phyloP scores from a whole-genome alignment of 805 yeast genomes.

The Candida nemodendra region DNA sequence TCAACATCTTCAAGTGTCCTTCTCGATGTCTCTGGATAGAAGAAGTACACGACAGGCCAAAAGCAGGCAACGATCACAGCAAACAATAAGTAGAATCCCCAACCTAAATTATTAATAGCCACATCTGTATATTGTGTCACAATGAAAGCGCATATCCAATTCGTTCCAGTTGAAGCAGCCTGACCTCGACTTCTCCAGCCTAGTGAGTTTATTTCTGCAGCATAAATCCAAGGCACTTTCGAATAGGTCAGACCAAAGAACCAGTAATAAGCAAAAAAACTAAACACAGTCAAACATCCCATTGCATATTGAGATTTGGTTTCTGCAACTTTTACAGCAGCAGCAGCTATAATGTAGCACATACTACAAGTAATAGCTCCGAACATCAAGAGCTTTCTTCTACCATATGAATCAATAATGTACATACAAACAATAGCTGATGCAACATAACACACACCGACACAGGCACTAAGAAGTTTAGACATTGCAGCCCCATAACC shows the following conservation, averaged over 20 bases:
- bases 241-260: constrained; percentile 49
- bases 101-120: constrained; percentile 48
- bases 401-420: constrained; percentile 60
- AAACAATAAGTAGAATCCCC: constrained; percentile 69
- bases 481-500: constrained; percentile 48
- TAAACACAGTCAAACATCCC: constrained; percentile 48
- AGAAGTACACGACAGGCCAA: constrained; percentile 60
- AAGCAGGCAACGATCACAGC: constrained; percentile 58
- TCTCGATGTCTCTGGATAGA: constrained; percentile 75
- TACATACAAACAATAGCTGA: constrained; percentile 59
- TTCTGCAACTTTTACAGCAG: constrained; percentile 10
- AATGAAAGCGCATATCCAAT: constrained; percentile 66
- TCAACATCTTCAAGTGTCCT: constrained; percentile 73
- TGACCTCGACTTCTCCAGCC: constrained; percentile 67
- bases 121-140: constrained; percentile 64
- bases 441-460: constrained; percentile 54
- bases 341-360: constrained; percentile 42
- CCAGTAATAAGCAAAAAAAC: constrained; percentile 43
- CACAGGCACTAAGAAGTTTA: constrained; percentile 61
- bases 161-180: constrained; percentile 57
- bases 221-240: constrained; percentile 54
- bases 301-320: constrained; percentile 22
- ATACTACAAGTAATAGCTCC: constrained; percentile 49
- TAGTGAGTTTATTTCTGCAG: constrained; percentile 63
- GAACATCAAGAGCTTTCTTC: constrained; percentile 48